A percentile compares a stretch with the other conserved stretches of the same genome.
Evolutionary conservation across 352 stramenopile species (phyloP).

Genomic region (Globisporangium cylindrosporum): DNA sequence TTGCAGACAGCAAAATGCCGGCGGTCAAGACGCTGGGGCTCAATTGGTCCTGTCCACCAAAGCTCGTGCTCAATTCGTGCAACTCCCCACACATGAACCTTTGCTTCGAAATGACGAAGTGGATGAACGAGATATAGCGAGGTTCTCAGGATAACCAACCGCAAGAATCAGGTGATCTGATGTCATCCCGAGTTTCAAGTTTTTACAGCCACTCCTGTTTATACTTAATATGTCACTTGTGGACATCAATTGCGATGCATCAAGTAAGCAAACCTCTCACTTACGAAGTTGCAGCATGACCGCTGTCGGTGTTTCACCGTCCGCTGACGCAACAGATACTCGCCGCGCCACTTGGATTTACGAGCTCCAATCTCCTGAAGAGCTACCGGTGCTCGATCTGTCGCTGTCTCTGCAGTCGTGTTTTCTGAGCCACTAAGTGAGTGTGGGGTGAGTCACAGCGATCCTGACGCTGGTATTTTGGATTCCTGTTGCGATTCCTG

Average conservation of each 20-base stretch:
- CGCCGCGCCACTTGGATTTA: neutral
- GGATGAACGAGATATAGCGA: no score
- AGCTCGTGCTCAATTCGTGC: neutral
- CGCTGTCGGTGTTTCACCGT: no score
- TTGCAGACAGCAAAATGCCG: constrained; percentile 2
- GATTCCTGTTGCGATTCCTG: neutral
- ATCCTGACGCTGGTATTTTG: neutral
- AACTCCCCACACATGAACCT: neutral
- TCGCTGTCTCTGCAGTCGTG: constrained; percentile 16
- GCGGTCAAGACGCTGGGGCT: constrained; percentile 1
- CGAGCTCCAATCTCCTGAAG: constrained; percentile 12
- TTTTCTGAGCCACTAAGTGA: constrained; percentile 4
- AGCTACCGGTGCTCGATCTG: constrained; percentile 17
- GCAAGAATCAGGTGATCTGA: no score
- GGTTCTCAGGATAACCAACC: no score
- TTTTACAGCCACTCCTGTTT: no score
- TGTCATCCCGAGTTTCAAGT: no score
- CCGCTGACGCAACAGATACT: no score
- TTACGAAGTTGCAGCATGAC: no score
- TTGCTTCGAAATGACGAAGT: no score
- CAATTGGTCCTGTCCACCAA: neutral
- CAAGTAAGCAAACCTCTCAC: no score
- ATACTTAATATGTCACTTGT: no score
- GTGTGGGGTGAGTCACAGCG: neutral
- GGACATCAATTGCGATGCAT: no score